A percentile compares a stretch with the other conserved stretches of the same genome.
Conservation (phyloP, 345 rosid genomes). For the Barbarea vulgaris region DNA sequence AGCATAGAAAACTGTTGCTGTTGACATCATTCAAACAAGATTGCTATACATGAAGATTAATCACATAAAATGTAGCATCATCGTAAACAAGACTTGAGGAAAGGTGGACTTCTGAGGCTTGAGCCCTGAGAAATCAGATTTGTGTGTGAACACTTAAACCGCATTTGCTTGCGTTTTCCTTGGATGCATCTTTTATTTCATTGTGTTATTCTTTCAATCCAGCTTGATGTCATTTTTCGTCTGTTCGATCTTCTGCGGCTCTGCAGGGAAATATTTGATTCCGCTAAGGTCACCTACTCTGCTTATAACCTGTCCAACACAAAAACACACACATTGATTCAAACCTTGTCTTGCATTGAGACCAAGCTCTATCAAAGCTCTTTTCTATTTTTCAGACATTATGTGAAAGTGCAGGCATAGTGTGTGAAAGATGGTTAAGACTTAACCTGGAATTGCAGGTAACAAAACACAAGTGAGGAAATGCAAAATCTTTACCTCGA, state of each 20-base stretch:
- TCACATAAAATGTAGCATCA: background rate
- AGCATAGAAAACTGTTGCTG: background rate
- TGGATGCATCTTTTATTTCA: constrained; percentile 14
- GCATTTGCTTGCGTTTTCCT: background rate
- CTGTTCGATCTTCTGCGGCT: constrained; percentile 49
- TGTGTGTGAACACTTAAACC: background rate
- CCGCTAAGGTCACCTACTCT: constrained; percentile 71
- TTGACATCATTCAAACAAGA: background rate
- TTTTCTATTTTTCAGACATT: background rate
- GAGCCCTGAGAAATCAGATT: background rate
- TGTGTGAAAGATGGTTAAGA: background rate
- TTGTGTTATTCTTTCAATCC: constrained; percentile 27
- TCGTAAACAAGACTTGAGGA: background rate
- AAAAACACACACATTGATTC: background rate
- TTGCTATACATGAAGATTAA: background rate
- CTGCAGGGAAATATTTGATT: constrained; percentile 77
- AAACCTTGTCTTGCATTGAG: background rate
- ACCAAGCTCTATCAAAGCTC: background rate
- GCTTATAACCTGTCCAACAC: constrained; percentile 61
- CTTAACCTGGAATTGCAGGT: background rate
- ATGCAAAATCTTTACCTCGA: constrained; percentile 44
- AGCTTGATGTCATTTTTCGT: constrained; percentile 31
- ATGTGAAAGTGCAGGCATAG: background rate
- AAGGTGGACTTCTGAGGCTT: background rate
- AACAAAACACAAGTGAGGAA: background rate